Conservation (phyloP, 306 rosid species). For the Alnus rubra region DNA sequence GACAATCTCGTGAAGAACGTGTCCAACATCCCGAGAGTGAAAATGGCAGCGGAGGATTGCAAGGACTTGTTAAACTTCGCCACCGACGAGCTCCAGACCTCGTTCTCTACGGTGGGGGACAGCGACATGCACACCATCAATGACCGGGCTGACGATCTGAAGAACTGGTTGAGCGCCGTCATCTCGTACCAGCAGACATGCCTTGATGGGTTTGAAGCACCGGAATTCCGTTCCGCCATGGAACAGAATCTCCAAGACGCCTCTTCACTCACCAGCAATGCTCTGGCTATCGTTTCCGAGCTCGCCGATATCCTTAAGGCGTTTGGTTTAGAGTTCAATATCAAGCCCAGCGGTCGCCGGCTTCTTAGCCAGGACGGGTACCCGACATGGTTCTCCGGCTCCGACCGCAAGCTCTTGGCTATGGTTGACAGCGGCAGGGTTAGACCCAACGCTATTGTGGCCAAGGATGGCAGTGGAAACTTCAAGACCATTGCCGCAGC, state of each 20-base stretch:
- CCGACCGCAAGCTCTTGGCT: constrained; percentile 58
- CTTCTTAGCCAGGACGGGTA: constrained; percentile 48
- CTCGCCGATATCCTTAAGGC: constrained; percentile 31
- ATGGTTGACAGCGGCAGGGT: neutral
- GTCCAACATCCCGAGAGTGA: constrained; percentile 12
- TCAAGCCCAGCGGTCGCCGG: constrained; percentile 46
- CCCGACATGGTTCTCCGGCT: constrained; percentile 55
- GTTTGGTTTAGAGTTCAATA: constrained; percentile 37
- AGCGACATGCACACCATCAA: constrained; percentile 26
- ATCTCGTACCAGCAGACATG: constrained; percentile 54
- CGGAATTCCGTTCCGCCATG: neutral
- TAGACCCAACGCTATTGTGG: constrained; percentile 51
- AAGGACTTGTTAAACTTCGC: constrained; percentile 55
- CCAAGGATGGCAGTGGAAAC: constrained; percentile 70
- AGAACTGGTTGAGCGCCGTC: constrained; percentile 65
- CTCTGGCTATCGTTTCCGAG: constrained; percentile 46
- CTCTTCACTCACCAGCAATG: constrained; percentile 45
- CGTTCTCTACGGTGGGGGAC: constrained; percentile 31
- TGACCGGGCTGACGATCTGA: constrained; percentile 38
- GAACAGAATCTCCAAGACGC: constrained; percentile 11
- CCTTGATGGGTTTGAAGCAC: constrained; percentile 40
- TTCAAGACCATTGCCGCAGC: constrained; percentile 51
- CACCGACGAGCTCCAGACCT: constrained; percentile 35
- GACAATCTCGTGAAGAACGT: constrained; percentile 34
- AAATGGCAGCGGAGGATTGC: constrained; percentile 63